Evolutionary conservation across 2,329 filamentous ascomycete genomes (phyloP), one percentile per base, ranked within the genome.

Genomic region (Plenodomus lindquistii): DNA sequence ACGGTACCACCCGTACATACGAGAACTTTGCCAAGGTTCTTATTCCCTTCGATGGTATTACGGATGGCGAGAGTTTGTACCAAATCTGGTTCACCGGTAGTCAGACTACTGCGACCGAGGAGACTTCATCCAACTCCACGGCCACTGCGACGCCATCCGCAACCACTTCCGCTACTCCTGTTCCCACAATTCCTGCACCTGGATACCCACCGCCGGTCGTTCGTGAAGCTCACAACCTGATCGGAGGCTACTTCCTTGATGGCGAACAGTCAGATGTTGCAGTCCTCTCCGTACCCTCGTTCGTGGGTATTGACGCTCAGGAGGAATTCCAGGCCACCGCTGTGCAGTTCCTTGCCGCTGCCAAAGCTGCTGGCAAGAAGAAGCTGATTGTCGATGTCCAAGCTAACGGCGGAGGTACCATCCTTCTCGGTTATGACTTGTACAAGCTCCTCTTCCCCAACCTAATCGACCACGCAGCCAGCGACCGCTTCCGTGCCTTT

Each of bases 351-450:
- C 70, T 79, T 38, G 63, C 72, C 9, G 66, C 67, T 13, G 76
- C 76, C 29, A 74, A 75, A 46, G 72, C 74, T 9, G 76, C 74
- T 1, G 79, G 79, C 47, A 85, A 84, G 70, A 83, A 77, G 38
- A 83, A 82, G 65, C 76, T 86, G 0, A 78, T 86, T 10, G 72
- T 87, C 22, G 83, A 86, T 55, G 68, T 86, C 5, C 77, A 76
- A 3, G 76, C 76, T 39, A 86, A 86, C 55, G 79, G 77, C 2
- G 84, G 84, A 36, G 84, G 84, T 19, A 77, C 76, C 13, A 80
- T 86, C 37, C 63, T 84, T 7, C 76, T 81, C n/a, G 84, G 81
- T 15, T 84, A 83, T 55, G 83, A 85, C 60, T 74, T 87, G 20
- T 85, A 86, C 71, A 80, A 81, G 44, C 69, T 78, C 63, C 72